phyloP scores from a whole-genome alignment of 306 rosid species.

The Lupinus albus region DNA sequence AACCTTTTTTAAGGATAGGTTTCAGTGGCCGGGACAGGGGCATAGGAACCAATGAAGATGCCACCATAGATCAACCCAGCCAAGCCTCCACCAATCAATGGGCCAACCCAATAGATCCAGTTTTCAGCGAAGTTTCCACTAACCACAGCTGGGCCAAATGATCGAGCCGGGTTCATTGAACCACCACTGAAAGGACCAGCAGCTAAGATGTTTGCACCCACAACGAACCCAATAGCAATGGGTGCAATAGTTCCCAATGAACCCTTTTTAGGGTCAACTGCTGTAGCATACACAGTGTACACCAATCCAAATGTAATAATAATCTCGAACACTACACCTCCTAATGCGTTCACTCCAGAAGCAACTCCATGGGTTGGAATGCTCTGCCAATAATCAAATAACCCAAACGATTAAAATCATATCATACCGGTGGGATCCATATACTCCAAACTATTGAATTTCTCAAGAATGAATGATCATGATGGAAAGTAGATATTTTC shows the following conservation, averaged over 20 bases:
- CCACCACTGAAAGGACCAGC: slow-evolving; percentile 95
- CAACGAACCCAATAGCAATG: slow-evolving; percentile 84
- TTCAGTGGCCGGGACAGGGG: slow-evolving; percentile 48
- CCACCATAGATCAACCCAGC: slow-evolving; percentile 78
- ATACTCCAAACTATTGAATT: too few relatives aligned
- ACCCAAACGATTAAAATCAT: neutral
- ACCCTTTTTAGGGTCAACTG: slow-evolving; percentile 90
- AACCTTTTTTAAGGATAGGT: slow-evolving; percentile 52
- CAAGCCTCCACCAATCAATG: slow-evolving; percentile 78
- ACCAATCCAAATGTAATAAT: slow-evolving; percentile 69
- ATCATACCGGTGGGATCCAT: too few relatives aligned
- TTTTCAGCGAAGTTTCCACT: slow-evolving; percentile 55
- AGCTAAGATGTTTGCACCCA: slow-evolving; percentile 82
- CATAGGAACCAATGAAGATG: slow-evolving; percentile 62
- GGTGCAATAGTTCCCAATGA: slow-evolving; percentile 75
- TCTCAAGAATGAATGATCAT: too few relatives aligned
- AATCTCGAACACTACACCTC: slow-evolving; percentile 70
- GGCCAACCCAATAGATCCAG: slow-evolving; percentile 98
- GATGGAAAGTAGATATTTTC: too few relatives aligned
- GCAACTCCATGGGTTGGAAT: slow-evolving; percentile 74
- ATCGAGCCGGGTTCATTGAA: slow-evolving; percentile 93
- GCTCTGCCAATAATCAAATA: slow-evolving; percentile 53
- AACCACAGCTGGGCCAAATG: slow-evolving; percentile 85
- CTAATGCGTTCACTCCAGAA: slow-evolving; percentile 59
- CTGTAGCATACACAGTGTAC: slow-evolving; percentile 94